These are phyloP conservation scores for Exutisphaerella laricina DNA, from an alignment of 2,329 filamentous ascomycete genomes.

Conservation along the genomic window DNA sequence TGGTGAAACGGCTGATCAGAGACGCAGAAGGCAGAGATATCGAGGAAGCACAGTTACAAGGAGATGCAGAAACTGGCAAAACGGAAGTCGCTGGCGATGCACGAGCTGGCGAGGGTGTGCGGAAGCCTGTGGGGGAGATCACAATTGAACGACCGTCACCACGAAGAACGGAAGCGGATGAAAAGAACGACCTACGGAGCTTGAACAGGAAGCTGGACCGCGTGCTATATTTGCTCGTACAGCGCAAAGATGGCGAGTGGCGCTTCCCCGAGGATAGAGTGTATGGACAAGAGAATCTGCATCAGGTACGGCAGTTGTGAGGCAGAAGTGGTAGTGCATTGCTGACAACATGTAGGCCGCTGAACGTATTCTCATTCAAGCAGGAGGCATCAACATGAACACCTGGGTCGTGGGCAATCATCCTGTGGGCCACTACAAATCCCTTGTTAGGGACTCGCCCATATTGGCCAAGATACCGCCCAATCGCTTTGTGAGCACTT, in stretches of 20 bases:
- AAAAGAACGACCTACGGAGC: constrained; percentile 65
- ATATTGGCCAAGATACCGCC: constrained; percentile 25
- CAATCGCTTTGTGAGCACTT: constrained; percentile 25
- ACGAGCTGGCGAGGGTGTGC: constrained; percentile 23
- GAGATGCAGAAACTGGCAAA: constrained; percentile 36
- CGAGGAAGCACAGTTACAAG: constrained; percentile 47
- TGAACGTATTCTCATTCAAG: constrained; percentile 66
- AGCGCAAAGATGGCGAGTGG: constrained; percentile 67
- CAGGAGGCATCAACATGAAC: constrained; percentile 93
- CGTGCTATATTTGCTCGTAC: constrained; percentile 84
- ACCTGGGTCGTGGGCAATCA: constrained; percentile 93
- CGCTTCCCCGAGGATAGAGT: constrained; percentile 72
- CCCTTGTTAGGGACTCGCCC: constrained; percentile 44
- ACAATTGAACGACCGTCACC: constrained; percentile 62
- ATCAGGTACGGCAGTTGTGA: constrained; percentile 65
- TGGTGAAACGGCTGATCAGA: constrained; percentile 64
- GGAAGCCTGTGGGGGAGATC: constrained; percentile 22
- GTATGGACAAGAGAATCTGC: constrained; percentile 66
- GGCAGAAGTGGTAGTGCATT: constrained; percentile 1
- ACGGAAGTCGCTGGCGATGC: constrained; percentile 42
- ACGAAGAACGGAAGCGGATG: constrained; percentile 72
- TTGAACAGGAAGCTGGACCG: constrained; percentile 72
- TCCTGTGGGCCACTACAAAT: constrained; percentile 74
- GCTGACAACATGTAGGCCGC: constrained; percentile 58
- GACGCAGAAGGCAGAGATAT: constrained; percentile 58